A percentile compares a stretch with the other conserved stretches of the same genome.
phyloP scores from a whole-genome alignment of 495 filamentous ascomycete species.

The Penicilliopsis zonata region DNA sequence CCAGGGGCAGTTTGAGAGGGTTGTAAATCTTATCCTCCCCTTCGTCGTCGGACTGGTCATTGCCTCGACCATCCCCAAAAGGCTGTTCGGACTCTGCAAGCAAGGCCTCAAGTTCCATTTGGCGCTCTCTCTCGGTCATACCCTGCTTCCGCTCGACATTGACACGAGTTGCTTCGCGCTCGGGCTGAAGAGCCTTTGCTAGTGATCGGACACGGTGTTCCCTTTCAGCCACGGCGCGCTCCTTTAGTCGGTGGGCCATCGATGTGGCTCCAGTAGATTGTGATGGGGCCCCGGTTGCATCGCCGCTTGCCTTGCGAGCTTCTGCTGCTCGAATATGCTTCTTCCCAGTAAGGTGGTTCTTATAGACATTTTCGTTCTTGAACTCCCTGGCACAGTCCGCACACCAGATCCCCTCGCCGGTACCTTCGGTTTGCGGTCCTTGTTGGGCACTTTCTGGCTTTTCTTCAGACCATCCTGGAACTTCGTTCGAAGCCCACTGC shows the following conservation, averaged over 20 bases:
- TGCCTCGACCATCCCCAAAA: constrained; percentile 33
- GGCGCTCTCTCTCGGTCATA: constrained; percentile 90
- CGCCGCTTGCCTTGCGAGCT: constrained; percentile 33
- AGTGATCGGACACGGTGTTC: constrained; percentile 75
- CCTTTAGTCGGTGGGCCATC: constrained; percentile 54
- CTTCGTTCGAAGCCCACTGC: constrained; percentile 65
- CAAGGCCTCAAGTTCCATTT: constrained; percentile 82
- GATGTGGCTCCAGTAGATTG: constrained; percentile 15
- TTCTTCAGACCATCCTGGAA: constrained; percentile 68
- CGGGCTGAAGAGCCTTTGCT: constrained; percentile 59
- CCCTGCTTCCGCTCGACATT: constrained; percentile 92
- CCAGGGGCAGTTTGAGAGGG: constrained; percentile 85
- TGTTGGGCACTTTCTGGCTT: constrained; percentile 27
- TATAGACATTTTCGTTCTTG: constrained; percentile 90
- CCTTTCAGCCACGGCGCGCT: constrained; percentile 79
- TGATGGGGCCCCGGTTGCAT: constrained; percentile 12
- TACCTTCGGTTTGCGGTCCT: constrained; percentile 41
- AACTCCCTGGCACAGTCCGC: constrained; percentile 87
- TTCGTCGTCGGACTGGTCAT: constrained; percentile 52
- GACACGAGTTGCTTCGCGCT: constrained; percentile 72
- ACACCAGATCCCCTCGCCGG: constrained; percentile 71
- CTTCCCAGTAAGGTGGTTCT: constrained; percentile 74
- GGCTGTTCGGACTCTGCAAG: constrained; percentile 46
- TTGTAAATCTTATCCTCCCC: constrained; percentile 86
- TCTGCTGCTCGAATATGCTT: constrained; percentile 82